Percentiles rank a stretch among this genome's conserved stretches.
Evolutionary conservation across 345 rosid species (phyloP).

Genomic region (Diplotaxis tenuifolia): DNA sequence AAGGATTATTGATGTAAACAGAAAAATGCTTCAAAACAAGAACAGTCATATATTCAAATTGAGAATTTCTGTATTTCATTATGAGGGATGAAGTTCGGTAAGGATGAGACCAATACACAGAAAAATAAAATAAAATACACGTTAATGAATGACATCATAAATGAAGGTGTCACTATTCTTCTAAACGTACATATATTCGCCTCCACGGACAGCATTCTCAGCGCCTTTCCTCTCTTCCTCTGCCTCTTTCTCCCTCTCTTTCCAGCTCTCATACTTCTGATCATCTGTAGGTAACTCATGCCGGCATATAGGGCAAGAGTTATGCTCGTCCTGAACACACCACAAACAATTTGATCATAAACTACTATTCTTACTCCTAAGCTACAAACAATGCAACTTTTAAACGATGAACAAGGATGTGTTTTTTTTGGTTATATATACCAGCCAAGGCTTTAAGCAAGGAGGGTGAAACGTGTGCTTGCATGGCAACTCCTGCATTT

Average conservation of each 20-base stretch:
- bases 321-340: slow-evolving; percentile 77
- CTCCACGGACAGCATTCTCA: slow-evolving; percentile 85
- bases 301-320: slow-evolving; percentile 96
- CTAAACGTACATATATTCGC: slow-evolving; percentile 90
- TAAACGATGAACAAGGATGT: neutral
- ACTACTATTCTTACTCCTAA: neutral
- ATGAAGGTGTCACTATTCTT: neutral
- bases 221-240: slow-evolving; percentile 93
- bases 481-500: slow-evolving; percentile 97
- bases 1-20: neutral
- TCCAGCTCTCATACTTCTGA: slow-evolving; percentile 88
- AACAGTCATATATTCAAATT: neutral
- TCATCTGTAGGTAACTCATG: slow-evolving; percentile 88
- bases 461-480: slow-evolving; percentile 90
- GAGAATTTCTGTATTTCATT: neutral
- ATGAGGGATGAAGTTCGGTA: neutral
- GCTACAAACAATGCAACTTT: neutral
- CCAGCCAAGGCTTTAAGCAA: slow-evolving; percentile 99
- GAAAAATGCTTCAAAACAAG: neutral
- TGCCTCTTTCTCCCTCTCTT: slow-evolving; percentile 83
- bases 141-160: neutral
- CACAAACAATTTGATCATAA: slow-evolving; percentile 6
- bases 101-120: neutral
- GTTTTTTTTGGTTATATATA: slow-evolving; percentile 20
- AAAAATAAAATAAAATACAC: neutral